Percentiles rank a stretch among this genome's conserved stretches.
These are phyloP conservation scores for Picochlorum sp. DNA, from an alignment of 139 green algal genomes.

Conservation along the genomic window DNA sequence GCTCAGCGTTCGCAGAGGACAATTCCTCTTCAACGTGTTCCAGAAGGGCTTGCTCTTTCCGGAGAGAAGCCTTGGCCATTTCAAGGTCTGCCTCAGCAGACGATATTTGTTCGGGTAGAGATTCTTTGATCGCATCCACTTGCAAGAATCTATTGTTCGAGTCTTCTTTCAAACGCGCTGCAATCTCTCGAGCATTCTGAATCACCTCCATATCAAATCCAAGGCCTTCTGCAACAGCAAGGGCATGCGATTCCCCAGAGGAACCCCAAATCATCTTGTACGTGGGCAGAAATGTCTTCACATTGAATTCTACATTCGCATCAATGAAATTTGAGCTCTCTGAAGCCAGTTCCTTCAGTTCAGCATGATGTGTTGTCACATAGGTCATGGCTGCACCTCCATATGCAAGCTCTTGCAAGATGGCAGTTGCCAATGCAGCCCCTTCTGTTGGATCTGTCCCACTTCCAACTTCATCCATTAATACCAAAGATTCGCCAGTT, in stretches of 20 bases:
- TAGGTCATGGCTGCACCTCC: conserved; percentile 39
- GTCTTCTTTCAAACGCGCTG: conserved; percentile 8
- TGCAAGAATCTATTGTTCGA: background rate
- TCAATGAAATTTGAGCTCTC: conserved; percentile 33
- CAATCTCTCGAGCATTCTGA: conserved; percentile 30
- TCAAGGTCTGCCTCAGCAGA: background rate
- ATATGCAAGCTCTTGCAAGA: conserved; percentile 41
- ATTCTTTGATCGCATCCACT: conserved; percentile 19
- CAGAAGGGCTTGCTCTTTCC: background rate
- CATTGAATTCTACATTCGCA: conserved; percentile 56
- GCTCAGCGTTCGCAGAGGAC: background rate
- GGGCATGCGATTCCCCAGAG: conserved; percentile 40
- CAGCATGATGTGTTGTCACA: conserved; percentile 53
- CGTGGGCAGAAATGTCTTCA: conserved; percentile 44
- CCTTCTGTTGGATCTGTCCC: conserved; percentile 76
- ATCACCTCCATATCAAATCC: conserved; percentile 43
- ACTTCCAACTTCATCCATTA: conserved; percentile 74
- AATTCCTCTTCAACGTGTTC: conserved; percentile 8
- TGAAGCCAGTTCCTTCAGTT: conserved; percentile 43
- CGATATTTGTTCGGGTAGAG: conserved; percentile 20
- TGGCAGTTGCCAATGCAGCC: conserved; percentile 48
- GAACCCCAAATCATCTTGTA: conserved; percentile 52
- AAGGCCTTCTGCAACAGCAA: conserved; percentile 44
- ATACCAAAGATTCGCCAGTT: conserved; percentile 43
- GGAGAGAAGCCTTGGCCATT: conserved; percentile 3